A percentile compares a stretch with the other conserved stretches of the same genome.
Conservation (phyloP, 176 grass and related monocot genomes). For the Elymus sibiricus region DNA sequence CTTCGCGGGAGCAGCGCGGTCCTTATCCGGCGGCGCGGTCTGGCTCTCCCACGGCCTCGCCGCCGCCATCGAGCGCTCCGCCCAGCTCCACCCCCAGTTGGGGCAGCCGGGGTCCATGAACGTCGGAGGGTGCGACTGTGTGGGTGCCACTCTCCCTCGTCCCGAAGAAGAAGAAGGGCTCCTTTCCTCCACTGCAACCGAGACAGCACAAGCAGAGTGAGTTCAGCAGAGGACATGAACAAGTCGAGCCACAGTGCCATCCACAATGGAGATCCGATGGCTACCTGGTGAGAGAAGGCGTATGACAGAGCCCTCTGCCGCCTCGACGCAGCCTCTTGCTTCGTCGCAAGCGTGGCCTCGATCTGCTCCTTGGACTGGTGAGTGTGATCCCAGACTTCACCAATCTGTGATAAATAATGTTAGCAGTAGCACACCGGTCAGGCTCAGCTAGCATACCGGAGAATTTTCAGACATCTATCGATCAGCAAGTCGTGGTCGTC, state of each 20-base stretch:
- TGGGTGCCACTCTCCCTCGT: constrained; percentile 7
- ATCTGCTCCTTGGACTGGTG: constrained; percentile 76
- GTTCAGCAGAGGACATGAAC: not conserved
- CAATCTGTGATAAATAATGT: constrained; percentile 26
- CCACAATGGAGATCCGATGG: not conserved
- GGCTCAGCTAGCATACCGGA: not conserved
- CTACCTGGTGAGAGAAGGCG: constrained; percentile 82
- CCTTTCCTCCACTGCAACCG: constrained; percentile 58
- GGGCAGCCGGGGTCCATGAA: constrained; percentile 68
- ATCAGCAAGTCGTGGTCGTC: too few species aligned
- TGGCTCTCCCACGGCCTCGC: constrained; percentile 68
- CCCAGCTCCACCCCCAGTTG: constrained; percentile 88
- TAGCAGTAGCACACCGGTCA: not conserved
- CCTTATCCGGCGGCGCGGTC: not conserved
- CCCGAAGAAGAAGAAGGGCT: constrained; percentile 33
- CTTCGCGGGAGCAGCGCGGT: constrained; percentile 18
- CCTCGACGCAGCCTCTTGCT: constrained; percentile 63
- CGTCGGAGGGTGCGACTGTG: constrained; percentile 26
- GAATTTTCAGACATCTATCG: not conserved
- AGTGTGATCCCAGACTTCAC: constrained; percentile 69
- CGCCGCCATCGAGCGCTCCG: constrained; percentile 75
- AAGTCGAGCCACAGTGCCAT: not conserved
- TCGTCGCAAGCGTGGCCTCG: constrained; percentile 42
- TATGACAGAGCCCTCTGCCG: constrained; percentile 68
- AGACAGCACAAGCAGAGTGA: constrained; percentile 9